Evolutionary conservation across 805 yeast species (phyloP), one percentile per base, ranked within the genome.

Genomic region (Lipomyces orientalis): DNA sequence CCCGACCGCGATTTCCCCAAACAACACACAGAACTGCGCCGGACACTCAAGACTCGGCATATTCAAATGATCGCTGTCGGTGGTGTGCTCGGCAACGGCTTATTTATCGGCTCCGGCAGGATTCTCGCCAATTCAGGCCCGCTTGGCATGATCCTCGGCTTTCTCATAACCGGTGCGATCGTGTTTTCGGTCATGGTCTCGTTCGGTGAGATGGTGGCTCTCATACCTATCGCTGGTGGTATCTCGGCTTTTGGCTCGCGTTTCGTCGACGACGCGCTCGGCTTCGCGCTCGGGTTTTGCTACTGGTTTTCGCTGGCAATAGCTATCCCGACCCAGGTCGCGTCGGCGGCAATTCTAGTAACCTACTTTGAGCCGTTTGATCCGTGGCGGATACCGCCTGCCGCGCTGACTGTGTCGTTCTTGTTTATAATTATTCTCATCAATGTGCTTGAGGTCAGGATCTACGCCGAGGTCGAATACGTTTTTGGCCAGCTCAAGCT

Each of bases 291-390:
- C 46, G 79, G 84, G 39, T 85, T 92, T 81, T 81, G 87, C 37
- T 91, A 91, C 76, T 90, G 91, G 86, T 75, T 88, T 19, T 86
- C 91, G 64, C 90, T 89, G 75, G 83, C 89, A 16, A 79, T 90
- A 60, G 91, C 92, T 0, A 79, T 90, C 67, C 93, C 97, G 0
- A 86, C 93, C 0, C 97, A 91, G 74, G 83, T 91, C 2, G 89
- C 91, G 12, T 96, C 96, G 0, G 89, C 91, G 22, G 86, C 91
- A 0, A 87, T 91, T 37, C 85, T 91, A 87, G 78, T 91, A 56
- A 84, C 90, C 57, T 91, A 87, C 74, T 92, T 87, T 75, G 84
- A 87, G 0, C 75, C 81, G 54, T 78, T 90, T 55, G 74, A 85
- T n/a, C 80, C 87, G 9, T 84, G 88, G 0, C 81, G 82, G 7